These are phyloP conservation scores for Carpinus fangiana DNA, from an alignment of 306 rosid species.

Conservation along the genomic window DNA sequence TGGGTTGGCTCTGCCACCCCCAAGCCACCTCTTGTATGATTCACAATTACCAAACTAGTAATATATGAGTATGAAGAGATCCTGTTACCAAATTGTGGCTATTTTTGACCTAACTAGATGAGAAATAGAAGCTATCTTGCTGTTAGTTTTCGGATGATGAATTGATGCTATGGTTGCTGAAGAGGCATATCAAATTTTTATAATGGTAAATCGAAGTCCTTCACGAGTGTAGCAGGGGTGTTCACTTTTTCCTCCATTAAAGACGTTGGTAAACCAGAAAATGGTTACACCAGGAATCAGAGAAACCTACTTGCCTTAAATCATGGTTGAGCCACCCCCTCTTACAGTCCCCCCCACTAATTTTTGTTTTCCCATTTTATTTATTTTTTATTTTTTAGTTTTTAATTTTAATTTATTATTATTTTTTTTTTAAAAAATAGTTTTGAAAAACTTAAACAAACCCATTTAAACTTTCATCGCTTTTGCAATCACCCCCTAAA, in stretches of 20 bases:
- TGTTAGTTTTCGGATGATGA: conserved; percentile 7
- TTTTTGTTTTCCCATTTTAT: no score
- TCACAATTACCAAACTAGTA: no score
- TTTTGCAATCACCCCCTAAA: no score
- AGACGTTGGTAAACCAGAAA: conserved; percentile 81
- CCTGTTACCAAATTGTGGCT: background rate
- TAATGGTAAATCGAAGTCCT: conserved; percentile 77
- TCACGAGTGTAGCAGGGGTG: conserved; percentile 63
- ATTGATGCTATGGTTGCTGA: conserved; percentile 43
- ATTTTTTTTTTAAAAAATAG: no score
- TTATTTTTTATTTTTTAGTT: no score
- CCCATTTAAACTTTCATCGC: no score
- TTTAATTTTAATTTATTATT: no score
- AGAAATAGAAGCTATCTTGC: background rate
- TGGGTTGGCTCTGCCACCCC: no score
- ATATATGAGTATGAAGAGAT: no score
- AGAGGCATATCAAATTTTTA: conserved; percentile 80
- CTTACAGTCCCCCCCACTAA: no score
- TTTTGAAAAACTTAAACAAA: no score
- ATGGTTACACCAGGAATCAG: conserved; percentile 65
- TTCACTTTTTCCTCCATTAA: conserved; percentile 42
- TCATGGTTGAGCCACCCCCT: conserved; percentile 11
- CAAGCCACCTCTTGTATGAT: no score
- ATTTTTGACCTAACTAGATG: background rate
- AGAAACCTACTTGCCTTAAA: conserved; percentile 64